A percentile compares a stretch with the other conserved stretches of the same genome.
These are phyloP conservation scores for Schrenkiella parvula DNA, from an alignment of 345 rosid species.

Conservation along the genomic window DNA sequence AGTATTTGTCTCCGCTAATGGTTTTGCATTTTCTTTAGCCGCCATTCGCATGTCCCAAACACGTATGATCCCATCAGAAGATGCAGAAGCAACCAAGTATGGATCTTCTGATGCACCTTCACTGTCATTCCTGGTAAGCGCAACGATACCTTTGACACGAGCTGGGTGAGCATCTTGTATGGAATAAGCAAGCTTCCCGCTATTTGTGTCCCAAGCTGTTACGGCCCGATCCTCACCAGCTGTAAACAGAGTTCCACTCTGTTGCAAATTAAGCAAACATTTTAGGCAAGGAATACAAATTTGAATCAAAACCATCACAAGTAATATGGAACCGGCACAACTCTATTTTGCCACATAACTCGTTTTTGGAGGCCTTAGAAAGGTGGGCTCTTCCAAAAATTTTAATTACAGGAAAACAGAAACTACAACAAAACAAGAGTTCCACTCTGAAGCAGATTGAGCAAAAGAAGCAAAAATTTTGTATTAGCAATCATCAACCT, in stretches of 20 bases:
- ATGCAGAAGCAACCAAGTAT: slow-evolving; percentile 71
- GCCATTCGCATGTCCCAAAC: slow-evolving; percentile 93
- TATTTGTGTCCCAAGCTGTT: slow-evolving; percentile 85
- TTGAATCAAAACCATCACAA: not conserved
- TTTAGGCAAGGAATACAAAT: not conserved
- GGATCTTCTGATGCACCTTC: slow-evolving; percentile 53
- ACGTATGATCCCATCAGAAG: slow-evolving; percentile 85
- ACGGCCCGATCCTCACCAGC: slow-evolving; percentile 85
- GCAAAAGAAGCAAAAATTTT: not conserved
- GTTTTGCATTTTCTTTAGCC: slow-evolving; percentile 54
- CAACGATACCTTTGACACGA: slow-evolving; percentile 85
- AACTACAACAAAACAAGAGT: not conserved
- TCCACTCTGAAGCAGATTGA: not conserved
- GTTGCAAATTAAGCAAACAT: slow-evolving; percentile 18
- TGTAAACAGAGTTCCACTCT: slow-evolving; percentile 74
- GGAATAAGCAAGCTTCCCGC: slow-evolving; percentile 72
- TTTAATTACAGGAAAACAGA: not conserved
- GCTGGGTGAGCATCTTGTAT: slow-evolving; percentile 75
- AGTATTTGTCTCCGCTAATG: slow-evolving; percentile 76
- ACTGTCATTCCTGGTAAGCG: slow-evolving; percentile 47
- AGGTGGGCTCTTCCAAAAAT: not conserved
- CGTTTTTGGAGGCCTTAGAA: not conserved
- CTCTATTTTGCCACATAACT: not conserved
- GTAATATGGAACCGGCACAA: not conserved
- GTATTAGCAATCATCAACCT: not conserved